phyloP scores from a whole-genome alignment of 2,329 filamentous ascomycete species.

The Calonectria multiphialidica region DNA sequence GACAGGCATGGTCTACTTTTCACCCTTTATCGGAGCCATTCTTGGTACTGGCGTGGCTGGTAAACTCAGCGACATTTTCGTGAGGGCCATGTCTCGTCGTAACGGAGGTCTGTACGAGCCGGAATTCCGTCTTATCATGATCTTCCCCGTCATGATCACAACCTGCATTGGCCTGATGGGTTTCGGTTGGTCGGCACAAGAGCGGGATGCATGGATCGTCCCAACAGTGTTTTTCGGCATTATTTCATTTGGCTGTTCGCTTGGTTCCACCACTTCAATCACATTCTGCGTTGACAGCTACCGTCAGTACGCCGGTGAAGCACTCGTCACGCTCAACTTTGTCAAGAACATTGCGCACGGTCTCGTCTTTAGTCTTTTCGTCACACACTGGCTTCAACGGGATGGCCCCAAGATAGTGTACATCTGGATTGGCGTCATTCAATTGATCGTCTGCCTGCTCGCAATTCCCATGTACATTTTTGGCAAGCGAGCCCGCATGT shows the following conservation, averaged over 20 bases:
- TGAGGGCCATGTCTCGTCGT: slow-evolving; percentile 82
- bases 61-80: slow-evolving; percentile 86
- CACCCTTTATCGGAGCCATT: slow-evolving; percentile 88
- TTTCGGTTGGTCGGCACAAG: slow-evolving; percentile 91
- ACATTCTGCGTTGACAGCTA: slow-evolving; percentile 96
- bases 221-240: slow-evolving; percentile 94
- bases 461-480: slow-evolving; percentile 95
- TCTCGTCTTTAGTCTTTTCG: slow-evolving; percentile 88
- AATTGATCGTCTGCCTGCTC: slow-evolving; percentile 78
- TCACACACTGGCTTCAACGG: slow-evolving; percentile 82
- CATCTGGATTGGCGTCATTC: slow-evolving; percentile 86
- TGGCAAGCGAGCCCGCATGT: slow-evolving; percentile 97
- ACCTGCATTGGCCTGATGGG: slow-evolving; percentile 92
- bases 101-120: slow-evolving; percentile 96
- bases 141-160: slow-evolving; percentile 79
- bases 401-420: slow-evolving; percentile 85
- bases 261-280: slow-evolving; percentile 91
- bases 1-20: slow-evolving; percentile 89
- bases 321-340: slow-evolving; percentile 93
- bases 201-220: slow-evolving; percentile 85
- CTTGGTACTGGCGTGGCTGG: slow-evolving; percentile 94
- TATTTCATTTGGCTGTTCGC: slow-evolving; percentile 90
- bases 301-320: slow-evolving; percentile 92
- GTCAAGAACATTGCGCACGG: slow-evolving; percentile 95
- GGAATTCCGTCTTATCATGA: slow-evolving; percentile 93